Evolutionary conservation across 148 eudicot species (phyloP).

Genomic region (Agrostemma githago): DNA sequence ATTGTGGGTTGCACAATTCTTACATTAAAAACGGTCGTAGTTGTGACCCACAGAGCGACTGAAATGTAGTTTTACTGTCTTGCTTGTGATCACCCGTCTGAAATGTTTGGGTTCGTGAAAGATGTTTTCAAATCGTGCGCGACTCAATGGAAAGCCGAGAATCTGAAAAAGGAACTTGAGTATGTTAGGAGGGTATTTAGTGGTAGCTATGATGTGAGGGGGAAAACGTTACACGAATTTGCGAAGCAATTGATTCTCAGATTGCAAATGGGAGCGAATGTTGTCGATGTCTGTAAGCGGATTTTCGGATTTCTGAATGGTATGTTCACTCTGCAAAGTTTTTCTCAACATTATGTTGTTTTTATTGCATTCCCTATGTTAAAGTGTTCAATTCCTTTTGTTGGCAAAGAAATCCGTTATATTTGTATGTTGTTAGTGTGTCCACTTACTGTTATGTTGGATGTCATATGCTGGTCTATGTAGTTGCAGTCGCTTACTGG

Average conservation of each 20-base stretch:
- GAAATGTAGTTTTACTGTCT: constrained; percentile 97
- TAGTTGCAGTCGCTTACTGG: too few relatives aligned
- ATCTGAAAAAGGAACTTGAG: constrained; percentile 74
- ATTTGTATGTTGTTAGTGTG: neutral
- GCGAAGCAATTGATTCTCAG: constrained; percentile 57
- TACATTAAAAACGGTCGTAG: constrained; percentile 76
- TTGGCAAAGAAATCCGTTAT: neutral
- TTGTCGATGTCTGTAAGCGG: constrained; percentile 51
- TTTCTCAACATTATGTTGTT: neutral
- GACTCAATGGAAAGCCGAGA: constrained; percentile 65
- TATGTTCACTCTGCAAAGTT: constrained; percentile 26
- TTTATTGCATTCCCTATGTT: neutral
- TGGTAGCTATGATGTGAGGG: constrained; percentile 71
- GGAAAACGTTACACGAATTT: constrained; percentile 60
- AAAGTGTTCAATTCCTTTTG: neutral
- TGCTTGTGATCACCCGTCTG: constrained; percentile 93
- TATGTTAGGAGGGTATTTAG: constrained; percentile 72
- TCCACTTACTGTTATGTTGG: neutral
- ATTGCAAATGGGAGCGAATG: constrained; percentile 51
- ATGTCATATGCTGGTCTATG: neutral
- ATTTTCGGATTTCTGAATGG: constrained; percentile 63
- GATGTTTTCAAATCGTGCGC: constrained; percentile 88
- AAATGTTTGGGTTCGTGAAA: constrained; percentile 96
- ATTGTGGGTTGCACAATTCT: constrained; percentile 74
- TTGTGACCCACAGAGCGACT: constrained; percentile 44